Evolutionary conservation across 441 rosid genomes (phyloP).

Genomic region (Gossypium trilobum): DNA sequence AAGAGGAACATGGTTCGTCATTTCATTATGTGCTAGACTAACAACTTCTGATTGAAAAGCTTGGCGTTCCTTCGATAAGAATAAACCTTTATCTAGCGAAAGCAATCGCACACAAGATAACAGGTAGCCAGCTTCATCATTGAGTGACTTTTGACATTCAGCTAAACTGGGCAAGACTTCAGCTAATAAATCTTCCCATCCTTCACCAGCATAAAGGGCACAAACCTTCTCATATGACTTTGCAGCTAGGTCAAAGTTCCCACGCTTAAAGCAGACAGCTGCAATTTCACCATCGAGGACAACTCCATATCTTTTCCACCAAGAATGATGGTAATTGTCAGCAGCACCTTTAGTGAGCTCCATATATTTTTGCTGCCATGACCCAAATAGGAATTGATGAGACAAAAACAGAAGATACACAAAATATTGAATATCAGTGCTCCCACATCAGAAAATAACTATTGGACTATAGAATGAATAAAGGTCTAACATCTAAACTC

Average conservation of each 20-base stretch:
- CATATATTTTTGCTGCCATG: slow-evolving; percentile 76
- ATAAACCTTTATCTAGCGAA: slow-evolving; percentile 78
- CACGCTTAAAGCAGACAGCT: slow-evolving; percentile 80
- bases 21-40: slow-evolving; percentile 83
- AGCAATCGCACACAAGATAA: slow-evolving; percentile 88
- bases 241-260: slow-evolving; percentile 87
- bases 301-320: slow-evolving; percentile 99
- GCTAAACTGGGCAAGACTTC: slow-evolving; percentile 91
- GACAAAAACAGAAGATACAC: slow-evolving; percentile 14
- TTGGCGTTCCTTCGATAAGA: slow-evolving; percentile 75
- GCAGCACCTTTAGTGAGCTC: slow-evolving; percentile 95
- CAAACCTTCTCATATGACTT: slow-evolving; percentile 96
- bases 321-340: slow-evolving; percentile 80
- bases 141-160: slow-evolving; percentile 83
- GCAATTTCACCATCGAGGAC: slow-evolving; percentile 98
- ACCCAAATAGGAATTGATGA: slow-evolving; percentile 17
- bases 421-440: neutral
- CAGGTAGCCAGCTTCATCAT: slow-evolving; percentile 92
- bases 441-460: neutral
- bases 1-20: slow-evolving; percentile 81
- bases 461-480: neutral
- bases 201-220: slow-evolving; percentile 90
- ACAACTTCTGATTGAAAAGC: slow-evolving; percentile 88
- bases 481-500: neutral
- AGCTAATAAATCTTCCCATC: slow-evolving; percentile 95